Evolutionary conservation across 1,284 basidiomycete species (phyloP).

Genomic region (Puccinia coronata): DNA sequence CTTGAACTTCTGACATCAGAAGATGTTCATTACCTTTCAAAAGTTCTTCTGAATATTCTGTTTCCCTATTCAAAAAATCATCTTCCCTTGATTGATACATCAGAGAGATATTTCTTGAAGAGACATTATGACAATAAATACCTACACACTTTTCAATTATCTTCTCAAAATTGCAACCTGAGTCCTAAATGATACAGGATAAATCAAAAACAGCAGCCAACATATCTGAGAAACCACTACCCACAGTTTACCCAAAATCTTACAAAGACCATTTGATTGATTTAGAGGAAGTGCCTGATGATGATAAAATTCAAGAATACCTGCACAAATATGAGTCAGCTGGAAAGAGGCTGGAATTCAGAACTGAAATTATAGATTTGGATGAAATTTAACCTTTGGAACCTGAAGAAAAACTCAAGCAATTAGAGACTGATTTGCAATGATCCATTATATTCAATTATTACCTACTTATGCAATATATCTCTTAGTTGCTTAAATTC

Average conservation of each 20-base stretch:
- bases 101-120: constrained; percentile 2
- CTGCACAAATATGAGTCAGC: background rate
- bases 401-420: background rate
- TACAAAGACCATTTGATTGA: no score
- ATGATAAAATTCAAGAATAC: no score
- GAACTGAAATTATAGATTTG: background rate
- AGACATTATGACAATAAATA: background rate
- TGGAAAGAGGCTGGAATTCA: background rate
- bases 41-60: background rate
- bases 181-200: background rate
- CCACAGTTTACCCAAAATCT: background rate
- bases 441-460: no score
- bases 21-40: background rate
- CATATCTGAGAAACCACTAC: no score
- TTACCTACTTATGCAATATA: no score
- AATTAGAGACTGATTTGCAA: no score
- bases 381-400: background rate
- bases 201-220: no score
- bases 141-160: background rate
- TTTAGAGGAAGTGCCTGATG: no score
- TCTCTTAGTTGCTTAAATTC: no score
- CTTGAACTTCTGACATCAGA: background rate
- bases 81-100: background rate
- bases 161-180: background rate
- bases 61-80: background rate